Percentiles rank a stretch among this genome's conserved stretches.
Conservation (phyloP, 331 rosid species). For the Acacia concinna region DNA sequence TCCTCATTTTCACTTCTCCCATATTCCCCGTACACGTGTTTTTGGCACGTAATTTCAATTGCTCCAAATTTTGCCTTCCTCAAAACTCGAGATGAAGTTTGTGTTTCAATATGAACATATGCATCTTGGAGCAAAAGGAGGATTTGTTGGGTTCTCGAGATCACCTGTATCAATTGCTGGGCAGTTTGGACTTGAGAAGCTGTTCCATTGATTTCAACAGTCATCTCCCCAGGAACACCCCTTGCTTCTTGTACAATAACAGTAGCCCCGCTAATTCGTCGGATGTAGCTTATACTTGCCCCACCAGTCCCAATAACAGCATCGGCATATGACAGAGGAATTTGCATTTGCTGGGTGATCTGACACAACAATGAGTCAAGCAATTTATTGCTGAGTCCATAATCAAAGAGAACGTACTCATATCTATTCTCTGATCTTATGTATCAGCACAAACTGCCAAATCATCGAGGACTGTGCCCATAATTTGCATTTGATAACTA, state of each 20-base stretch:
- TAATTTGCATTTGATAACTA: conserved; percentile 10
- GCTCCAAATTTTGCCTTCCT: neutral
- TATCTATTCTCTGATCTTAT: neutral
- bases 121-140: neutral
- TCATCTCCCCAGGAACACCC: conserved; percentile 99
- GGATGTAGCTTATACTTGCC: conserved; percentile 88
- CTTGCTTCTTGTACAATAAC: conserved; percentile 93
- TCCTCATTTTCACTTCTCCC: neutral
- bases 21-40: neutral
- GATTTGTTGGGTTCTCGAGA: conserved; percentile 23
- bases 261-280: conserved; percentile 95
- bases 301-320: conserved; percentile 98
- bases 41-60: neutral
- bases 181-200: conserved; percentile 96
- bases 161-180: conserved; percentile 93
- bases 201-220: conserved; percentile 94
- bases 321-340: conserved; percentile 88
- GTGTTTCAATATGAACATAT: neutral
- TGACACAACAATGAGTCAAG: conserved; percentile 45
- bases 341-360: conserved; percentile 92
- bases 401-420: conserved; percentile 2
- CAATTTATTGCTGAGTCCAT: neutral
- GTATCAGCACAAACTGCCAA: neutral
- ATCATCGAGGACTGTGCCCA: conserved; percentile 10
- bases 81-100: neutral